Percentiles rank a stretch among this genome's conserved stretches.
phyloP scores from a whole-genome alignment of 345 rosid species.

The Turnera subulata region DNA sequence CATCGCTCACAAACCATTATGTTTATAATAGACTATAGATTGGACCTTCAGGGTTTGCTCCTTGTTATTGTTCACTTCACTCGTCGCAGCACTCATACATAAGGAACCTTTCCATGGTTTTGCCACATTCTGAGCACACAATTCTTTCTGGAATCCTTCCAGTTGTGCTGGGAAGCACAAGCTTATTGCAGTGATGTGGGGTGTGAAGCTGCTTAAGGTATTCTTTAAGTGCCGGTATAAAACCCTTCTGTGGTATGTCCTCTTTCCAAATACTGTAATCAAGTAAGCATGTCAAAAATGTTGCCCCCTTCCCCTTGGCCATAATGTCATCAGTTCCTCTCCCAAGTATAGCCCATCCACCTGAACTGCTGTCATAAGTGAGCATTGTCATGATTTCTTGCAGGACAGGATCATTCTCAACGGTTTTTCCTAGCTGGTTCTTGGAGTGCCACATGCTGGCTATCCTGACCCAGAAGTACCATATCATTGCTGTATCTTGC shows the following conservation, averaged over 20 bases:
- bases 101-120: slow-evolving; percentile 17
- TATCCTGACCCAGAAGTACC: slow-evolving; percentile 33
- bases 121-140: slow-evolving; percentile 19
- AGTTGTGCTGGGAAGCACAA: slow-evolving; percentile 16
- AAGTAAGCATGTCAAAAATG: slow-evolving; percentile 2
- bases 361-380: slow-evolving; percentile 16
- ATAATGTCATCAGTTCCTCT: slow-evolving; percentile 16
- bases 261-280: slow-evolving; percentile 18
- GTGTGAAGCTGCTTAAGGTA: slow-evolving; percentile 9
- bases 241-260: slow-evolving; percentile 11
- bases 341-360: slow-evolving; percentile 19
- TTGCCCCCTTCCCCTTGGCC: slow-evolving; percentile 14
- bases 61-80: background rate
- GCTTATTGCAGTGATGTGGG: slow-evolving; percentile 21
- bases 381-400: slow-evolving; percentile 23
- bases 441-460: slow-evolving; percentile 30
- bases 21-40: too few species aligned
- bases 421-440: slow-evolving; percentile 16
- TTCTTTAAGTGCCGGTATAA: slow-evolving; percentile 17
- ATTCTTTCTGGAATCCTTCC: slow-evolving; percentile 14
- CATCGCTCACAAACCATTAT: background rate
- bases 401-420: slow-evolving; percentile 20
- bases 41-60: background rate
- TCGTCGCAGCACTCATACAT: slow-evolving; percentile 24
- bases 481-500: slow-evolving; percentile 25